Evolutionary conservation across 2,329 filamentous ascomycete genomes (phyloP), one percentile per base, ranked within the genome.

Genomic region (Chaetomium globosum): DNA sequence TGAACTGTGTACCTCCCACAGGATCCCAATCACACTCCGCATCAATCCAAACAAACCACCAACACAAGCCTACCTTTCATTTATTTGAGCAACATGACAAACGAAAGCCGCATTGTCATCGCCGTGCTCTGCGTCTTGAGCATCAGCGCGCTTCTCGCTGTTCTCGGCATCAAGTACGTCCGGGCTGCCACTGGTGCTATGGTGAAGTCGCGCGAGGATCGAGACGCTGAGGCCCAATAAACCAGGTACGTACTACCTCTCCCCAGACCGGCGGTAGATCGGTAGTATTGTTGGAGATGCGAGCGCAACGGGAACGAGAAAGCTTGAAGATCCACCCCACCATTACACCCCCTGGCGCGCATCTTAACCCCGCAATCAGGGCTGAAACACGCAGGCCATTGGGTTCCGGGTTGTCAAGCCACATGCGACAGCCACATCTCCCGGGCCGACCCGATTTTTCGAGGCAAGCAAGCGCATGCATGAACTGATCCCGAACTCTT

Each of bases 381-480:
- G 68, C 65, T 69, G 68, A 63, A 59, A 31, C 16, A 33, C 12
- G 9, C 6, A 21, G 26, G 8, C 23, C 33, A 28, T 23, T 58
- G 10, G 53, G 33, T 26, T 39, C 21, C 55, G 2, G 53, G 46
- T 21, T 26, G 13, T 7, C 60, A 36, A 65, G 62, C 65, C 65
- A 67, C 62, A 59, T 3, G 13, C 3, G 19, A 31, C 60, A 66
- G 62, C 65, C 65, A 63, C 62, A 65, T 13, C 23, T 36, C 21
- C 63, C 66, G 63, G 39, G 16, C 57, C 56, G 58, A 65, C 56
- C 63, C 63, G 64, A 65, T 65, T 66, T 68, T 67, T 64, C 28
- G 59, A 48, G 56, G 51, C 63, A 28, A 56, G 59, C 61, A 48
- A 55, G 31, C 31, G 28, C 19, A 9, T 28, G 48, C 67, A 68